Base-by-base conservation (phyloP, 352 stramenopile genomes). In the Phytophthora idaei region DNA sequence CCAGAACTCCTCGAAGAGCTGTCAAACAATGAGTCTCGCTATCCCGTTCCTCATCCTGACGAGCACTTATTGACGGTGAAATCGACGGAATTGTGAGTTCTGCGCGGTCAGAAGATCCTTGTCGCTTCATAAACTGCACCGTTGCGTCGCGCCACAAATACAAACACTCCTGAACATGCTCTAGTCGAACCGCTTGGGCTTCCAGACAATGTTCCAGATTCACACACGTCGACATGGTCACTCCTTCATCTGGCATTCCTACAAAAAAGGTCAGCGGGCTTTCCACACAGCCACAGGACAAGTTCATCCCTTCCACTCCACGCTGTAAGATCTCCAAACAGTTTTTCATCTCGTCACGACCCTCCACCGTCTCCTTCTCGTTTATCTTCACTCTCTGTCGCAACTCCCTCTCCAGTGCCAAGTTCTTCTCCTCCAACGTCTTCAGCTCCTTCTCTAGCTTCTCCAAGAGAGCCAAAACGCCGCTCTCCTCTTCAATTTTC, bases 191-290 rank as follows among this genome's bases (percentile, higher is more conserved):
- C 21, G 48, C 31, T 32, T 78, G 71, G 2, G 57, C 57, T 61
- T 78, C 56, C 12, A 78, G 62, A 17, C 41, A 57, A 37, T 78
- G 71, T 4, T 78, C 67, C 21, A 76, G 49, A 34, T 70, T 50
- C 45, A 72, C 61, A 62, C 71, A 78, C 28, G 32, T 67, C 46
- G 41, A 29, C 34, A 46, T 36, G 29, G 31, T 15, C 3, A n/a
- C n/a, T 36, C 12, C 10, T 53, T 47, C 29, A 17, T 17, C n/a
- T n/a, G 41, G 21, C 2, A 44, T 5, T 41, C 67, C 67, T 28
- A 55, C 47, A 48, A 55, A 73, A 53, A 73, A 56, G 4, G 14
- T 8, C 2, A 73, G 37, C 2, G 69, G 69, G 29, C 34, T 70
- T 11, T 73, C 39, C 28, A 69, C 57, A 57, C 69, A 76, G 44